Percentiles rank a stretch among this genome's conserved stretches.
Conservation (phyloP, 495 filamentous ascomycete species). For the Trichoderma asperelloides region DNA sequence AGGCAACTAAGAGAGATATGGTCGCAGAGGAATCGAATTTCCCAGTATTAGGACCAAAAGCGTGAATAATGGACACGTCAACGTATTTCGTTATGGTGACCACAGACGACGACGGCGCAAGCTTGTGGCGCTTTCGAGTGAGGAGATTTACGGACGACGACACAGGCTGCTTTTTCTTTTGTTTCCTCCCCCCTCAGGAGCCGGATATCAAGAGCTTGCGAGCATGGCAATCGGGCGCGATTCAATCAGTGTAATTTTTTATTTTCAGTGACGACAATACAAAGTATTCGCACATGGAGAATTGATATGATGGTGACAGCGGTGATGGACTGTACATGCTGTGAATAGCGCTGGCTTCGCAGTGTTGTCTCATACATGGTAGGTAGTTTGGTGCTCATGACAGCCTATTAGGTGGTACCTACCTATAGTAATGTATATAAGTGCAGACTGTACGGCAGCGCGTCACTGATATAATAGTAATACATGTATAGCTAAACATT, state of each 20-base stretch:
- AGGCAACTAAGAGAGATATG: background rate
- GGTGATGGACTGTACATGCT: too few relatives aligned
- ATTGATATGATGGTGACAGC: too few relatives aligned
- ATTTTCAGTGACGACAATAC: background rate
- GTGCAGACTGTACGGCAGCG: too few relatives aligned
- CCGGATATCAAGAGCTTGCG: background rate
- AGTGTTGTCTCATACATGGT: too few relatives aligned
- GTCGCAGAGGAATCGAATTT: background rate
- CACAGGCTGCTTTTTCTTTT: background rate
- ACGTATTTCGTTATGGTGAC: background rate
- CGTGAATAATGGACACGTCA: background rate
- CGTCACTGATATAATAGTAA: too few relatives aligned
- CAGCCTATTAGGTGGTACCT: too few relatives aligned
- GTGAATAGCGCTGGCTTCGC: too few relatives aligned
- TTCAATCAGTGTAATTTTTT: slow-evolving; percentile 1
- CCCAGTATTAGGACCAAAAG: background rate
- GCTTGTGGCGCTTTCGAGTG: background rate
- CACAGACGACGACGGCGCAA: background rate
- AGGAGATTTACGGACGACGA: background rate
- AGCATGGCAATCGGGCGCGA: slow-evolving; percentile 4
- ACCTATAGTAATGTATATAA: too few relatives aligned
- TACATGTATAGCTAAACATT: too few relatives aligned
- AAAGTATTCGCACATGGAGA: background rate
- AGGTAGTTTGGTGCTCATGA: too few relatives aligned
- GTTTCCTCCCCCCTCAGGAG: background rate